Evolutionary conservation across 306 rosid species (phyloP), one percentile per base, ranked within the genome.

Genomic region (Gastrolobium bilobum): DNA sequence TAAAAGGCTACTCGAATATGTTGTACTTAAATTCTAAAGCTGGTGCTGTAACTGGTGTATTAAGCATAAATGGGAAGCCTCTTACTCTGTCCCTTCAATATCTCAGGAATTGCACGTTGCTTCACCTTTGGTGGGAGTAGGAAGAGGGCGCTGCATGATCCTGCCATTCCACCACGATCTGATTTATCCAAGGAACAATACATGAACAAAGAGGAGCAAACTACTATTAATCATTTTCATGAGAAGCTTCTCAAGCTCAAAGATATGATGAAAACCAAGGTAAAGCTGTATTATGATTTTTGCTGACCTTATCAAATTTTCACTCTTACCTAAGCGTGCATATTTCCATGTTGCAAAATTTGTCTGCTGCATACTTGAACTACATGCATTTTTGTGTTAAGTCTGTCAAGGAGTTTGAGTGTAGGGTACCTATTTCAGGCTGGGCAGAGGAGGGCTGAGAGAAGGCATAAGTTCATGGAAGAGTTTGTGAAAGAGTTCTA

Each of bases 201-300:
- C 75, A 82, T 87, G 91, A 88, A 87, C 81, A 92, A 87, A 62
- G 91, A 92, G 62, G 88, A 91, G 84, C 97, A 91, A 73, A 91
- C 95, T 53, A 89, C 97, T 3, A 81, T 94, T 31, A 94, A 94
- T 80, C 98, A 92, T 83, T 92, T 94, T 68, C 95, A 91, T 46
- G 98, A 94, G 87, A 94, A 94, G 88, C 98, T 94, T 78, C 89
- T 91, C 56, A 94, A 91, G 91, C 91, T 94, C 58, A 94, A 92
- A 85, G 87, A 86, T 86, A 80, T 92, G 88, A 94, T 92, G 98
- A 94, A 94, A 91, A 94, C 97, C 54, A 72, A 89, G 97, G 98
- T 92, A 83, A 59, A 7, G 3, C 42, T 10, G 4, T 11, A 26
- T 72, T 57, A 56, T 4, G 1, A 33, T 47, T 75, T 53, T 10